Base-by-base conservation (phyloP, 1,139 yeast genomes). In the Nakaseomyces uthaithaninus region DNA sequence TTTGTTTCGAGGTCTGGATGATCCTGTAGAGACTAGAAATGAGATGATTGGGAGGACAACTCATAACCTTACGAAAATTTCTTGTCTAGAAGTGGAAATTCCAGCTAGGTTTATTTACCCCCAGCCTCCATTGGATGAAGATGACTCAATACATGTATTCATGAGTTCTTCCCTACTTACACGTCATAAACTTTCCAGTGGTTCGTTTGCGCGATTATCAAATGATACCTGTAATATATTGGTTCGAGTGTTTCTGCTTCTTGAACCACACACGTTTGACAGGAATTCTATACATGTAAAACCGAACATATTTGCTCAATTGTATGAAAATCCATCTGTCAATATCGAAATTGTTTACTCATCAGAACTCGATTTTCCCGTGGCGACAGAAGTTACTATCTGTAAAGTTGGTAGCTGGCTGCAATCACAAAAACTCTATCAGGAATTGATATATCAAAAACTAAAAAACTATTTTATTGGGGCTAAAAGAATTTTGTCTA, bases 371-470 rank as follows among this genome's bases (percentile, higher is more conserved):
- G 44, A n/a, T 53, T 55, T 39, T 39, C 41, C 19, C 37, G 40
- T 45, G 3, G 60, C 62, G 3, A 35, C 42, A 3, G 44, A 52
- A n/a, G 55, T 57, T 2, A 41, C 53, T 3, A 19, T 59, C 12
- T 44, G 57, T 4, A 47, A 60, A 38, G 53, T 58, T 3, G 60
- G 59, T 1, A 44, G 50, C 37, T 50, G 52, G 51, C 28, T 43
- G 75, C 84, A 10, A 69, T 85, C 40, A 69, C 93, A 4, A 67
- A 94, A 51, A 68, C 80, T 2, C 74, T 86, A 5, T 75, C 94
- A 87, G 57, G 74, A 72, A 45, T 68, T 79, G 39, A 77, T 85
- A 53, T 67, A 82, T 41, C 64, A 77, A 5, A 77, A 80, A 40
- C 64, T 86, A 48, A 74, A 83, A 54, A 56, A 72, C 0, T 71